Conservation (phyloP, 257 asterid genomes). For the Jacaranda mimosifolia region DNA sequence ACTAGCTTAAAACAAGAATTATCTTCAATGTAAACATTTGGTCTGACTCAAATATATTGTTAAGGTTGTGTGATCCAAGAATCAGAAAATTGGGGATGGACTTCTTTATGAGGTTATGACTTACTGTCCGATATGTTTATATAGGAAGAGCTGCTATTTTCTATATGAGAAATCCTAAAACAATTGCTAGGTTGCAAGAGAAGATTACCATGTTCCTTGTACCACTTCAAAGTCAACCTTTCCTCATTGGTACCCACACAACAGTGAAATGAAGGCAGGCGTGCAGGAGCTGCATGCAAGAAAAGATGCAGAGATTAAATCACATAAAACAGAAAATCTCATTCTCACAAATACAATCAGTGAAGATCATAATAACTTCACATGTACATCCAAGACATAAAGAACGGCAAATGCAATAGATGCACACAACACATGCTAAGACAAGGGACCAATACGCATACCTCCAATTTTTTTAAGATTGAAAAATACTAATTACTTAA, state of each 20-base stretch:
- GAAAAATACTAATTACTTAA: background rate
- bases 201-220: conserved; percentile 75
- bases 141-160: background rate
- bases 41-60: background rate
- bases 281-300: conserved; percentile 70
- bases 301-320: conserved; percentile 23
- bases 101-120: background rate
- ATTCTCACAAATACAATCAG: background rate
- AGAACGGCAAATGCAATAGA: background rate
- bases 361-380: conserved; percentile 1
- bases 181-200: conserved; percentile 1
- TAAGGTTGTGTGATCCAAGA: background rate
- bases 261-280: conserved; percentile 85
- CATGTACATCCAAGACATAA: conserved; percentile 23
- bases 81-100: no score
- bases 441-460: background rate
- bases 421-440: background rate
- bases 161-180: background rate
- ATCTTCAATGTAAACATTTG: background rate
- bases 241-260: conserved; percentile 86
- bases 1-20: background rate
- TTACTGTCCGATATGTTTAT: background rate
- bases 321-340: conserved; percentile 7
- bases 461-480: background rate
- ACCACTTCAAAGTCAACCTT: conserved; percentile 78